These are phyloP conservation scores for Puccinia polysora DNA, from an alignment of 1,284 basidiomycete genomes.

Conservation along the genomic window DNA sequence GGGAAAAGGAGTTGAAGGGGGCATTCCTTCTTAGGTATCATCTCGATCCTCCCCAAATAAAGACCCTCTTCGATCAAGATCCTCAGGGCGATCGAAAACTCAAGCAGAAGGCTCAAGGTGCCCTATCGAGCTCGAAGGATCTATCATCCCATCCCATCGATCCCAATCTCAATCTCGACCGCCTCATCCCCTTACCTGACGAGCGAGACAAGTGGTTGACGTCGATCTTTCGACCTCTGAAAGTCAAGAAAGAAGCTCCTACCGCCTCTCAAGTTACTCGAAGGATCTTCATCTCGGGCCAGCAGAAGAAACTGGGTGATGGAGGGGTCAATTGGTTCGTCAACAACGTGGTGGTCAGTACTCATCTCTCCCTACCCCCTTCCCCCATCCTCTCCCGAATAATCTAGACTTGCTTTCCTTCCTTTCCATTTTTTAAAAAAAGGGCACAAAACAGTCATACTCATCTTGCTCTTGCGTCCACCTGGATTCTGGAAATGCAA, in stretches of 20 bases:
- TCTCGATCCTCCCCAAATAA: slow-evolving; percentile 38
- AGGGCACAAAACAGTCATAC: not conserved
- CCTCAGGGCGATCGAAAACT: too few relatives aligned
- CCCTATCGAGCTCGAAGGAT: too few relatives aligned
- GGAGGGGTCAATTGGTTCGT: slow-evolving; percentile 32
- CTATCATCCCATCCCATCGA: too few relatives aligned
- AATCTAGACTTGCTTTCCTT: too few relatives aligned
- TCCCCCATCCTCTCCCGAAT: too few relatives aligned
- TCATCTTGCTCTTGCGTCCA: too few relatives aligned
- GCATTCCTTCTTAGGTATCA: slow-evolving; percentile 34
- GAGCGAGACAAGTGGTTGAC: slow-evolving; percentile 16
- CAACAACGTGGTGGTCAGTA: slow-evolving; percentile 22
- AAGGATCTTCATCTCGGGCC: slow-evolving; percentile 21
- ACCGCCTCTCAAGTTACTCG: slow-evolving; percentile 28
- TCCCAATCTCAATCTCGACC: too few relatives aligned
- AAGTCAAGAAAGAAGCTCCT: slow-evolving; percentile 18
- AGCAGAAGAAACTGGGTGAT: slow-evolving; percentile 13
- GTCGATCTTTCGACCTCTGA: slow-evolving; percentile 17
- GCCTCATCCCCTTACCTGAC: slow-evolving; percentile 28
- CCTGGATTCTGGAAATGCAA: too few relatives aligned
- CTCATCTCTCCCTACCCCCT: too few relatives aligned
- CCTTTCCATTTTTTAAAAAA: not conserved
- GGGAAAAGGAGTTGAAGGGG: slow-evolving; percentile 1
- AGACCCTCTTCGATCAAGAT: not conserved
- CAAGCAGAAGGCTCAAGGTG: too few relatives aligned